Conservation (phyloP, 2,329 filamentous ascomycete genomes). For the Exutisphaerella laricina region DNA sequence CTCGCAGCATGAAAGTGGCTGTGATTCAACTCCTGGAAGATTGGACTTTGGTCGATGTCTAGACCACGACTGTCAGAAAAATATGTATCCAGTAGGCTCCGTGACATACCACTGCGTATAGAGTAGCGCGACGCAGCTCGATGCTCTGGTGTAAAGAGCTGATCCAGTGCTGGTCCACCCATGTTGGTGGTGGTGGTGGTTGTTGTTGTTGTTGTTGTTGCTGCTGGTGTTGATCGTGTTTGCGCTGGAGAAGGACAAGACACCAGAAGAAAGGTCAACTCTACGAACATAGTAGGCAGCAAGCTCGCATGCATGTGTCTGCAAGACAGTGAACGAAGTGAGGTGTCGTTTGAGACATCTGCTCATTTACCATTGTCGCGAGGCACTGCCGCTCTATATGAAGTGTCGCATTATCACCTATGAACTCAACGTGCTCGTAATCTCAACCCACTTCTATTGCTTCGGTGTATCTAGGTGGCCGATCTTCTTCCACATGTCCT, state of each 20-base stretch:
- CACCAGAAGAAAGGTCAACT: neutral
- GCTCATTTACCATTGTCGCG: no score
- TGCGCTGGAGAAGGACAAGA: neutral
- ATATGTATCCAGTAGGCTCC: neutral
- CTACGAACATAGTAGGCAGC: neutral
- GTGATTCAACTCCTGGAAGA: constrained; percentile 2
- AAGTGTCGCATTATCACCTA: no score
- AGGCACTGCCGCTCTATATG: no score
- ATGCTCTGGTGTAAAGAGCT: constrained; percentile 1
- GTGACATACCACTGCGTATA: neutral
- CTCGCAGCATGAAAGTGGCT: neutral
- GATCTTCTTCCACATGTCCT: no score
- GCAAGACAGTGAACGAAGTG: neutral
- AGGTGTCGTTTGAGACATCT: no score
- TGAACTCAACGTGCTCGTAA: no score
- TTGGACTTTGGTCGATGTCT: neutral
- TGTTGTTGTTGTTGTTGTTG: neutral
- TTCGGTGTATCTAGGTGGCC: no score
- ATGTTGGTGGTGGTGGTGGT: neutral
- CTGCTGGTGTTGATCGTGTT: neutral
- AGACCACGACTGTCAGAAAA: neutral
- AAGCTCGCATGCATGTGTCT: constrained; percentile 1
- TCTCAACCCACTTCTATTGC: no score
- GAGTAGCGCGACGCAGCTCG: neutral
- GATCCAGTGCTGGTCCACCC: neutral